Conservation (phyloP, 192 early-diverging fungal species). For the Coemansia sp. region DNA sequence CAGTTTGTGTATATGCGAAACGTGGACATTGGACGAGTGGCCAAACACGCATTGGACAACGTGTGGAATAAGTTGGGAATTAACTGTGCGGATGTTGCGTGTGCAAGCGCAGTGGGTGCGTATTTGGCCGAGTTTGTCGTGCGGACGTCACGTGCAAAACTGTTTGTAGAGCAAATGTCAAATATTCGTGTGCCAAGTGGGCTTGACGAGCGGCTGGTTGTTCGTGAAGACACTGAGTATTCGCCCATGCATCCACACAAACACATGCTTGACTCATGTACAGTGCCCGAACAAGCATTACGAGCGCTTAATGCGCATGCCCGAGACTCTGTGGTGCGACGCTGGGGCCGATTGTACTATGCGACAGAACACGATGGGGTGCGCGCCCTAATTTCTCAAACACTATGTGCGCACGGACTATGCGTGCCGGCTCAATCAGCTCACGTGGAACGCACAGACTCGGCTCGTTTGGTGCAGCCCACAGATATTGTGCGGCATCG, state of each 20-base stretch:
- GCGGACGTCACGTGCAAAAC: constrained; percentile 6
- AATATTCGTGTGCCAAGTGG: constrained; percentile 3
- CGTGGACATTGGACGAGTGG: constrained; percentile 39
- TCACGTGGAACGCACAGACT: no score
- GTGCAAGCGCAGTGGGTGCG: constrained; percentile 26
- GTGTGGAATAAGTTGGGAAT: constrained; percentile 29
- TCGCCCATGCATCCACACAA: constrained; percentile 24
- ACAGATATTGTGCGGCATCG: constrained; percentile 29
- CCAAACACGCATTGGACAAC: constrained; percentile 1
- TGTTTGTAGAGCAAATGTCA: constrained; percentile 9
- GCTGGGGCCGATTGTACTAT: constrained; percentile 42
- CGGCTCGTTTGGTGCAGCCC: no score
- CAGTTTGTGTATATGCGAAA: constrained; percentile 52
- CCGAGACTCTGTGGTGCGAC: constrained; percentile 18
- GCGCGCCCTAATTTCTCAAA: constrained; percentile 13
- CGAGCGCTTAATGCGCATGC: constrained; percentile 29
- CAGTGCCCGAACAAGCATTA: constrained; percentile 18
- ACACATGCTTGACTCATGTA: constrained; percentile 9
- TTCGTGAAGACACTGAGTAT: constrained; percentile 23
- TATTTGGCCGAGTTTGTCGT: constrained; percentile 46
- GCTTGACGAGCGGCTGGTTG: constrained; percentile 21
- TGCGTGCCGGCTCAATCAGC: neutral
- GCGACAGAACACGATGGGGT: constrained; percentile 6
- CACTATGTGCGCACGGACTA: constrained; percentile 16
- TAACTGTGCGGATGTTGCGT: constrained; percentile 16